phyloP scores from a whole-genome alignment of 2,329 filamentous ascomycete genomes.

The Fusarium torreyae region DNA sequence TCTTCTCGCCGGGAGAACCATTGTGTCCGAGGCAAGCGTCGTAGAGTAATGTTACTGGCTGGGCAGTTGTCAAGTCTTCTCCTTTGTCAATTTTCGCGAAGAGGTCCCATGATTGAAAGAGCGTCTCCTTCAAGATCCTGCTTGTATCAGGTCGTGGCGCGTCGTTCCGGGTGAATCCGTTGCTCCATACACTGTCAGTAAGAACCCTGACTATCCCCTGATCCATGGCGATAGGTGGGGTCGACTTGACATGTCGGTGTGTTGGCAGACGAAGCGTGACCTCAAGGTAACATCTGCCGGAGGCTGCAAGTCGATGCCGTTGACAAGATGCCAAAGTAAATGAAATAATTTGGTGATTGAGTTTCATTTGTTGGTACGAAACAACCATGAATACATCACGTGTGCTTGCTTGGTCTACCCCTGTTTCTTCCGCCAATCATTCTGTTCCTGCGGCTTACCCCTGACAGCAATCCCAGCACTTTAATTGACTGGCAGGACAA shows the following conservation, averaged over 20 bases:
- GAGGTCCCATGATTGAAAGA: background rate
- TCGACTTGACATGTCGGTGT: background rate
- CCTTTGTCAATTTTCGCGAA: background rate
- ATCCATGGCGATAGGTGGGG: background rate
- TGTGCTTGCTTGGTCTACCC: background rate
- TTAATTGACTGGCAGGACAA: too few relatives aligned
- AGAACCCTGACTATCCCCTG: conserved; percentile 3
- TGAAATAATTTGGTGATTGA: background rate
- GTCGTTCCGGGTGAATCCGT: conserved; percentile 4
- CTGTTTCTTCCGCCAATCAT: conserved; percentile 3
- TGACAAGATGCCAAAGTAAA: too few relatives aligned
- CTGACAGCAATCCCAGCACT: background rate
- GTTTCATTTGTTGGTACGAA: background rate
- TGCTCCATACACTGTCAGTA: background rate
- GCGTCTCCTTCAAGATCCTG: background rate
- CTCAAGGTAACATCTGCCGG: too few relatives aligned
- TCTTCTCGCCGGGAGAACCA: background rate
- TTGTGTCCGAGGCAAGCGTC: background rate
- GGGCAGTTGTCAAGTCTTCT: accelerated
- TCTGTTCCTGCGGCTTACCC: background rate
- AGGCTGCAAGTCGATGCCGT: too few relatives aligned
- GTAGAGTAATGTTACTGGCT: conserved; percentile 2
- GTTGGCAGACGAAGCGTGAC: too few relatives aligned
- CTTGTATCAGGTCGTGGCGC: conserved; percentile 12
- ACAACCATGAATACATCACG: background rate